Evolutionary conservation across 179 eudicot genomes (phyloP).

Genomic region (Actinidia arguta): DNA sequence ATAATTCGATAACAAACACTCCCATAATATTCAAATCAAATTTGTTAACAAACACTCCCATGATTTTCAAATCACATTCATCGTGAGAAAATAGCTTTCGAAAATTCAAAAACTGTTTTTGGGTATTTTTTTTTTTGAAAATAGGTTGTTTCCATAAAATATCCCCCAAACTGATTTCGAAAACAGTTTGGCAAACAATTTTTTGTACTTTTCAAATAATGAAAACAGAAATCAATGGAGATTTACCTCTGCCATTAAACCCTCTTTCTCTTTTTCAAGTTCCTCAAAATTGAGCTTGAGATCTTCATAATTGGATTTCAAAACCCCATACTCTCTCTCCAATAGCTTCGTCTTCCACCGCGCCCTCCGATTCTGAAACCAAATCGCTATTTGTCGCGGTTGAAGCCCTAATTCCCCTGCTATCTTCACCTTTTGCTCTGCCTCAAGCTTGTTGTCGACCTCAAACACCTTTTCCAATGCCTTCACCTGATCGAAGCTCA

Average conservation of each 20-base stretch:
- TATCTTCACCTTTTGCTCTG: constrained; percentile 19
- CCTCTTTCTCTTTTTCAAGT: constrained; percentile 43
- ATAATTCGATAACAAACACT: neutral
- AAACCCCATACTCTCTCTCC: constrained; percentile 49
- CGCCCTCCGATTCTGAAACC: constrained; percentile 72
- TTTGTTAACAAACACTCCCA: neutral
- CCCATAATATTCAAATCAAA: neutral
- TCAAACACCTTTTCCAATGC: constrained; percentile 29
- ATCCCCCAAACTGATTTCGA: no score
- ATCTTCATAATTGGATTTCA: constrained; percentile 50
- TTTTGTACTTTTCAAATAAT: no score
- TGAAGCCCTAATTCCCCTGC: constrained; percentile 54
- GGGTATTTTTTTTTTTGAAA: neutral
- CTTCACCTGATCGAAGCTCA: constrained; percentile 27
- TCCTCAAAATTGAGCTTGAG: constrained; percentile 44
- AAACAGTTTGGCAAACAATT: no score
- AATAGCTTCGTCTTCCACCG: constrained; percentile 55
- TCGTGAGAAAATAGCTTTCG: neutral
- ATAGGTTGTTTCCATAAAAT: neutral
- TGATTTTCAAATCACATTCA: neutral
- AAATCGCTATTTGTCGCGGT: constrained; percentile 58
- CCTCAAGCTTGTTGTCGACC: constrained; percentile 28
- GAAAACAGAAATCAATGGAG: neutral
- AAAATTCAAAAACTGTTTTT: neutral
- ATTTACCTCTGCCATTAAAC: constrained; percentile 50